A percentile compares a stretch with the other conserved stretches of the same genome.
phyloP scores from a whole-genome alignment of 202 grass and related monocot species.

The Setaria viridis region DNA sequence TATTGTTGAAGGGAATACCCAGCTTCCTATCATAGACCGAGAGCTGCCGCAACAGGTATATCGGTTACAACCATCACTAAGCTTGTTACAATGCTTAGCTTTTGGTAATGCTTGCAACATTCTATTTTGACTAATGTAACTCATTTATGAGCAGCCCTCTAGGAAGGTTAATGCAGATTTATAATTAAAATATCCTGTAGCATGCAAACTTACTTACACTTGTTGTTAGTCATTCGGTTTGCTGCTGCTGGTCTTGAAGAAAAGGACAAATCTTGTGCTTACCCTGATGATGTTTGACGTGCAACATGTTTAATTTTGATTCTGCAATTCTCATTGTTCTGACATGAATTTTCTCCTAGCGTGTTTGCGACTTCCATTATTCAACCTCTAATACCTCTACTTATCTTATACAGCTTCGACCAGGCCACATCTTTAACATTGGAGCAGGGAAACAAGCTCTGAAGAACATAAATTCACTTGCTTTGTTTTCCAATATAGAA shows the following conservation, averaged over 20 bases:
- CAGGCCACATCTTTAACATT: constrained; percentile 94
- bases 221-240: constrained; percentile 4
- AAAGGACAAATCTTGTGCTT: constrained; percentile 16
- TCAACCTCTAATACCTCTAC: constrained; percentile 16
- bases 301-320: constrained; percentile 8
- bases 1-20: constrained; percentile 83
- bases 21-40: constrained; percentile 77
- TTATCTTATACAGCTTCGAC: constrained; percentile 68
- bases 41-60: constrained; percentile 87
- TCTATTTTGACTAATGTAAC: constrained; percentile 4
- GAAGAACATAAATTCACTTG: constrained; percentile 96
- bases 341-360: constrained; percentile 30
- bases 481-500: constrained; percentile 97
- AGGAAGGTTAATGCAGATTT: constrained; percentile 8
- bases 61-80: neutral
- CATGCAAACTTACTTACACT: neutral
- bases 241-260: constrained; percentile 5
- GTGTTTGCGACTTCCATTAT: constrained; percentile 2
- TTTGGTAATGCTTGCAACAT: constrained; percentile 22
- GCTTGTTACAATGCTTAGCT: constrained; percentile 11
- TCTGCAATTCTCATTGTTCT: constrained; percentile 12
- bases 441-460: constrained; percentile 97
- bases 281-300: constrained; percentile 3
- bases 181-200: constrained; percentile 19
- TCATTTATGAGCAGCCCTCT: neutral